Conservation (phyloP, 768 basidiomycete genomes). For the Macrolepiota albuminosa region DNA sequence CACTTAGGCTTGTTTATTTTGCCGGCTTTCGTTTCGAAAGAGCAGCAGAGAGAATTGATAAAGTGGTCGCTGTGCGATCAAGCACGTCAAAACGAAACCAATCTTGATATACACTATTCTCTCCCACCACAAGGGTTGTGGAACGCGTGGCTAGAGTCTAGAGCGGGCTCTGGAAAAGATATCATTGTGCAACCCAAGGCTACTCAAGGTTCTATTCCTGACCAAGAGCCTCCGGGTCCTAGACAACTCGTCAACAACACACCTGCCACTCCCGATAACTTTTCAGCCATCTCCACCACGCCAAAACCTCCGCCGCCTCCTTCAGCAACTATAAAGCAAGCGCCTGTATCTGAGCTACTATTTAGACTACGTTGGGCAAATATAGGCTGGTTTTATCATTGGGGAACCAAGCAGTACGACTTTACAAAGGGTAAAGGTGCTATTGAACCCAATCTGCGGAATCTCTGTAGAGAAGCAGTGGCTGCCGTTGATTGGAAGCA, state of each 20-base stretch:
- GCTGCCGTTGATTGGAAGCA: conserved; percentile 60
- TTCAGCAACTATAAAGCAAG: conserved; percentile 51
- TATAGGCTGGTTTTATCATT: conserved; percentile 95
- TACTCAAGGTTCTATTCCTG: conserved; percentile 17
- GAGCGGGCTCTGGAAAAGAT: conserved; percentile 25
- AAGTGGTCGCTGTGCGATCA: conserved; percentile 73
- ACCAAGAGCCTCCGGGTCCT: conserved; percentile 40
- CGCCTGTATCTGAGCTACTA: conserved; percentile 51
- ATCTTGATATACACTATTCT: conserved; percentile 81
- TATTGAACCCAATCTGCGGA: conserved; percentile 51
- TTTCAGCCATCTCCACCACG: conserved; percentile 43
- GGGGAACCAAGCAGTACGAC: conserved; percentile 95
- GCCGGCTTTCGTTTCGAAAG: conserved; percentile 61
- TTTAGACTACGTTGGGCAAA: conserved; percentile 91
- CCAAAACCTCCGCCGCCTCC: conserved; percentile 64
- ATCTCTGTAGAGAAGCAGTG: conserved; percentile 63
- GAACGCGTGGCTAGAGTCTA: conserved; percentile 47
- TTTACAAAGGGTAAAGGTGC: conserved; percentile 65
- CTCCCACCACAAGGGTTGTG: conserved; percentile 78
- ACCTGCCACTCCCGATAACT: conserved; percentile 55
- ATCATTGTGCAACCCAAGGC: conserved; percentile 43
- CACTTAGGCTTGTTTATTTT: conserved; percentile 76
- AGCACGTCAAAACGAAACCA: conserved; percentile 77
- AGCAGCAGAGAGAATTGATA: conserved; percentile 65
- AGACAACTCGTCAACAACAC: conserved; percentile 69